phyloP scores from a whole-genome alignment of 2,329 filamentous ascomycete genomes.

The Alternaria hordeiaustralica region DNA sequence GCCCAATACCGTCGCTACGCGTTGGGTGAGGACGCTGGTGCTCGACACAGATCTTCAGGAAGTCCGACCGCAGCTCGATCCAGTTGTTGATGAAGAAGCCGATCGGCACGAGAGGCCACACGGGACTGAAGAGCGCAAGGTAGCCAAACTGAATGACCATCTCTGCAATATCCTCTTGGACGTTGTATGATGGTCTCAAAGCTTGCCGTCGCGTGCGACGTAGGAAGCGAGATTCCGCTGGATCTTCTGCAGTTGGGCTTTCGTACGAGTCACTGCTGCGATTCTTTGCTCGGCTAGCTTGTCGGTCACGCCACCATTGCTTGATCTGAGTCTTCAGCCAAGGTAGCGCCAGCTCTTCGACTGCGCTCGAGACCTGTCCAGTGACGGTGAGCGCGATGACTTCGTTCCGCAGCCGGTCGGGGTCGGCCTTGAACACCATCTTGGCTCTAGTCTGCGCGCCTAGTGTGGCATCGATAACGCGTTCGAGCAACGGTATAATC shows the following conservation, averaged over 20 bases:
- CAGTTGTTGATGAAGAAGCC: conserved; percentile 48
- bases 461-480: conserved; percentile 22
- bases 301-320: conserved; percentile 41
- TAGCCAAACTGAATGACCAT: conserved; percentile 48
- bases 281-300: conserved; percentile 8
- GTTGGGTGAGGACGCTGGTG: conserved; percentile 36
- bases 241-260: conserved; percentile 28
- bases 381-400: conserved; percentile 45
- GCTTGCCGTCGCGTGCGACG: conserved; percentile 39
- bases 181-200: conserved; percentile 38
- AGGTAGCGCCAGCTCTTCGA: conserved; percentile 40
- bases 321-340: conserved; percentile 36
- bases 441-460: conserved; percentile 15
- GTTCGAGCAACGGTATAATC: conserved; percentile 33
- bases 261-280: not conserved
- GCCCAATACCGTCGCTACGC: conserved; percentile 42
- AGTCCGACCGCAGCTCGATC: conserved; percentile 45
- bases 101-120: conserved; percentile 45
- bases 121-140: conserved; percentile 42
- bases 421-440: conserved; percentile 33
- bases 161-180: conserved; percentile 44
- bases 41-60: conserved; percentile 44
- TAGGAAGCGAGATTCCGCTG: conserved; percentile 39
- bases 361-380: conserved; percentile 37
- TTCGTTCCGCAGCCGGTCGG: conserved; percentile 41